Evolutionary conservation across 2,329 filamentous ascomycete species (phyloP).

Genomic region (Macroventuria anomochaeta): DNA sequence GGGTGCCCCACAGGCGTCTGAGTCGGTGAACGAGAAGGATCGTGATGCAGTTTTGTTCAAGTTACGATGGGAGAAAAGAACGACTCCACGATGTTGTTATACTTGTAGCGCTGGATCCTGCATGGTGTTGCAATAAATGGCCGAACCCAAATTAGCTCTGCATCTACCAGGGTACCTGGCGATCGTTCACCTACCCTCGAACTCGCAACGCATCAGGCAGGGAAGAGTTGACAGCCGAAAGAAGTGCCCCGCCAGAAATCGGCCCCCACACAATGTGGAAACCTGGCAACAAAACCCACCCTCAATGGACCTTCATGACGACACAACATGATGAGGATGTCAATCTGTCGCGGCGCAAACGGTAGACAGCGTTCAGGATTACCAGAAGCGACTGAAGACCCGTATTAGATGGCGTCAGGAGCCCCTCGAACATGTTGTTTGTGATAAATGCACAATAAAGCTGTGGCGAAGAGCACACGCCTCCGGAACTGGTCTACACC

Average conservation of each 20-base stretch:
- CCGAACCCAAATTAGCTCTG: background rate
- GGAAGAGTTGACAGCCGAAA: background rate
- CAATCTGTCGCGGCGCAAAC: too few species aligned
- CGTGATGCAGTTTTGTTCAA: background rate
- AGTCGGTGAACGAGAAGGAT: background rate
- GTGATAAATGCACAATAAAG: too few species aligned
- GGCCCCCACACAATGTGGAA: background rate
- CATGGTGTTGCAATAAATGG: conserved; percentile 1
- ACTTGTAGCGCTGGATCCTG: conserved; percentile 12
- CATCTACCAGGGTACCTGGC: conserved; percentile 4
- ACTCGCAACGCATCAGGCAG: conserved; percentile 4
- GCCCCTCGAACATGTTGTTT: too few species aligned
- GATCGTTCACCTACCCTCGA: conserved; percentile 5
- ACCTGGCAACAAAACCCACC: background rate
- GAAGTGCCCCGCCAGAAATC: background rate
- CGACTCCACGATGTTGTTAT: background rate
- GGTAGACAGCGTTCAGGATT: too few species aligned
- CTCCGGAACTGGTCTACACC: too few species aligned
- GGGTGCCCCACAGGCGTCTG: conserved; percentile 14
- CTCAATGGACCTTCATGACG: background rate
- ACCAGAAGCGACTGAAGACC: too few species aligned
- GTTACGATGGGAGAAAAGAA: background rate
- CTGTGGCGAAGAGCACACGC: too few species aligned
- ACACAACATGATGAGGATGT: too few species aligned
- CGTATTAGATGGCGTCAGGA: too few species aligned